Conservation (phyloP, 495 filamentous ascomycete genomes). For the Xylaria castorea region DNA sequence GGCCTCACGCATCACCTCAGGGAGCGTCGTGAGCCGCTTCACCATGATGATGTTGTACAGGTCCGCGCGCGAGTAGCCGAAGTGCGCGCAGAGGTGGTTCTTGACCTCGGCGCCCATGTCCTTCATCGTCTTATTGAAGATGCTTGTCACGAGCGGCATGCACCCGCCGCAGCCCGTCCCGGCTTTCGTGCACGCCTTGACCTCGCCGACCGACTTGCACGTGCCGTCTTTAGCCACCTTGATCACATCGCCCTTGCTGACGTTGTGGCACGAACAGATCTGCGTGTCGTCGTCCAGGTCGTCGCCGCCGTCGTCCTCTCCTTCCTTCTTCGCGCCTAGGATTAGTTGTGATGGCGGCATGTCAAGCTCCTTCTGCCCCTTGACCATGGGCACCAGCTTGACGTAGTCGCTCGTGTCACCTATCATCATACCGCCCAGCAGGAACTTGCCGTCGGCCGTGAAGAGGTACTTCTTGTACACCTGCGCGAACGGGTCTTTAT, state of each 20-base stretch:
- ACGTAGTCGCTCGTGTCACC: conserved; percentile 94
- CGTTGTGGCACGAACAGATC: conserved; percentile 96
- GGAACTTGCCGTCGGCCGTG: conserved; percentile 88
- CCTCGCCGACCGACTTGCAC: conserved; percentile 84
- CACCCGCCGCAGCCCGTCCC: conserved; percentile 95
- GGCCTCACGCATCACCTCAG: conserved; percentile 81
- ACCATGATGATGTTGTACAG: conserved; percentile 89
- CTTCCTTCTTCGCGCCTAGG: conserved; percentile 76
- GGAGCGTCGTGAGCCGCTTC: conserved; percentile 77
- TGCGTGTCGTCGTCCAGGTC: conserved; percentile 79
- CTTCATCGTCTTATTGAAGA: conserved; percentile 93
- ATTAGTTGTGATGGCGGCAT: conserved; percentile 90
- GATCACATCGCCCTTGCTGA: conserved; percentile 84
- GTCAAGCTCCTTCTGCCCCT: conserved; percentile 82
- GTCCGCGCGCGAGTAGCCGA: conserved; percentile 85
- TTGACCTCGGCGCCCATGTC: conserved; percentile 90
- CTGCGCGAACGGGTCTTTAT: conserved; percentile 92
- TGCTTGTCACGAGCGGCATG: conserved; percentile 88
- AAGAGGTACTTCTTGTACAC: conserved; percentile 98
- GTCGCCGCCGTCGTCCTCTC: conserved; percentile 59
- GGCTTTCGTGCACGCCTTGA: conserved; percentile 94
- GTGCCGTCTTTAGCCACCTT: conserved; percentile 77
- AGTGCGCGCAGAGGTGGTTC: conserved; percentile 87
- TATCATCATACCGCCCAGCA: conserved; percentile 98
- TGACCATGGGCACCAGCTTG: conserved; percentile 94